Evolutionary conservation across 495 filamentous ascomycete genomes (phyloP).

Genomic region (Hyaloscypha hepaticicola): DNA sequence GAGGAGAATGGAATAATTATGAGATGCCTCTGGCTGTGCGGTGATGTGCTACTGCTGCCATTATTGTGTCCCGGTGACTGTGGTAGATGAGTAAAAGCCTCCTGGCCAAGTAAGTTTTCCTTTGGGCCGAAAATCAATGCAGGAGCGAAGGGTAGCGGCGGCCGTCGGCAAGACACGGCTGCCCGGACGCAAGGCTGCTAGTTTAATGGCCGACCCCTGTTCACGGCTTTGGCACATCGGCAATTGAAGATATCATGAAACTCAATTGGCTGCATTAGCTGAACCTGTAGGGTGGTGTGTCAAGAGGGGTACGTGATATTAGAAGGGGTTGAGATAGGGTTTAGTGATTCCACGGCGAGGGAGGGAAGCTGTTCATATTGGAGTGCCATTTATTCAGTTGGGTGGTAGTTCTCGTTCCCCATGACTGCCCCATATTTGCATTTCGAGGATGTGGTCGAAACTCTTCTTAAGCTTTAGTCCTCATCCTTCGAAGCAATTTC

Average conservation of each 20-base stretch:
- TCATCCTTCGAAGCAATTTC: too few relatives aligned
- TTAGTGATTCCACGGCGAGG: background rate
- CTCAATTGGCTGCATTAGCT: background rate
- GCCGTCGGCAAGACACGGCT: background rate
- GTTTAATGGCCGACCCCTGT: background rate
- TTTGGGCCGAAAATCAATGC: constrained; percentile 15
- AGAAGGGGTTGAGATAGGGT: background rate
- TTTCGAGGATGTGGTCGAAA: background rate
- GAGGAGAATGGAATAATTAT: background rate
- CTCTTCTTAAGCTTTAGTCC: background rate
- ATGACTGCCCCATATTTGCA: background rate
- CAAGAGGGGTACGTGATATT: background rate
- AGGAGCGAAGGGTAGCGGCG: too few relatives aligned
- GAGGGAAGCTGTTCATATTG: background rate
- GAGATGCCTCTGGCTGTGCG: constrained; percentile 6
- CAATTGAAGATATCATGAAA: background rate
- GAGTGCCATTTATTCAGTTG: background rate
- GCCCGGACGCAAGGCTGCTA: background rate
- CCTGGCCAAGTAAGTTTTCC: background rate
- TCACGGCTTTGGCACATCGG: background rate
- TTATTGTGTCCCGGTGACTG: background rate
- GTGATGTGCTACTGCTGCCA: background rate
- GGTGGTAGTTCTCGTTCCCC: background rate
- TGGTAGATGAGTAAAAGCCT: background rate
- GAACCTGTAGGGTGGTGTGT: background rate